phyloP scores from a whole-genome alignment of 345 rosid species.

The Zanthoxylum bungeanum region DNA sequence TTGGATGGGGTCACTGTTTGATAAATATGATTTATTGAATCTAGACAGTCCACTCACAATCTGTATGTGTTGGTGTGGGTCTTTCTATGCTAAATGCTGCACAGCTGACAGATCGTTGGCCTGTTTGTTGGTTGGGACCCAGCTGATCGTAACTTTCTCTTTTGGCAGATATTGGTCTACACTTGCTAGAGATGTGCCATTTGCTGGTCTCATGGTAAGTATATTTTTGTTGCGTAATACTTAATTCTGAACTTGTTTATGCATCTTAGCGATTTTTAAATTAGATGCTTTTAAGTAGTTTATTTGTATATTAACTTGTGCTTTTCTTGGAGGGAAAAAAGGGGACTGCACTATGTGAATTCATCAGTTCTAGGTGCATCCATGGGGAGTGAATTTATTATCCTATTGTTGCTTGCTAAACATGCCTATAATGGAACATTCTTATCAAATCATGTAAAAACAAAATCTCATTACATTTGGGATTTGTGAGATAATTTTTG shows the following conservation, averaged over 20 bases:
- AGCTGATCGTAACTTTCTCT: slow-evolving; percentile 7
- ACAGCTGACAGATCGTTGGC: not conserved
- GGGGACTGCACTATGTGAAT: not conserved
- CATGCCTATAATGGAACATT: not conserved
- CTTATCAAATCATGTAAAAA: not conserved
- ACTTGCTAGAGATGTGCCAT: slow-evolving; percentile 92
- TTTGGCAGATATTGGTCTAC: slow-evolving; percentile 79
- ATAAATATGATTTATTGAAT: not conserved
- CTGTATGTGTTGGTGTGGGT: not conserved
- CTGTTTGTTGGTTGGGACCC: not conserved
- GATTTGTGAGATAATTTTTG: not conserved
- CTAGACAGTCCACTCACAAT: not conserved
- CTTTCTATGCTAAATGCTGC: not conserved
- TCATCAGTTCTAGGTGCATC: not conserved
- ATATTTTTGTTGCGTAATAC: not conserved
- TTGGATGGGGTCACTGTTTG: not conserved
- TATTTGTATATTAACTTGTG: not conserved
- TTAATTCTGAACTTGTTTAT: not conserved
- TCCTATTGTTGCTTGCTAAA: not conserved
- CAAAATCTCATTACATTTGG: not conserved
- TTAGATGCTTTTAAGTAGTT: not conserved
- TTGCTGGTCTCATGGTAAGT: slow-evolving; percentile 92
- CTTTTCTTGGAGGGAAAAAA: not conserved
- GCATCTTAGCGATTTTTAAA: not conserved
- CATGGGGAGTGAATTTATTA: not conserved